Evolutionary conservation across 768 basidiomycete genomes (phyloP).

Genomic region (Leccinum variicolor): DNA sequence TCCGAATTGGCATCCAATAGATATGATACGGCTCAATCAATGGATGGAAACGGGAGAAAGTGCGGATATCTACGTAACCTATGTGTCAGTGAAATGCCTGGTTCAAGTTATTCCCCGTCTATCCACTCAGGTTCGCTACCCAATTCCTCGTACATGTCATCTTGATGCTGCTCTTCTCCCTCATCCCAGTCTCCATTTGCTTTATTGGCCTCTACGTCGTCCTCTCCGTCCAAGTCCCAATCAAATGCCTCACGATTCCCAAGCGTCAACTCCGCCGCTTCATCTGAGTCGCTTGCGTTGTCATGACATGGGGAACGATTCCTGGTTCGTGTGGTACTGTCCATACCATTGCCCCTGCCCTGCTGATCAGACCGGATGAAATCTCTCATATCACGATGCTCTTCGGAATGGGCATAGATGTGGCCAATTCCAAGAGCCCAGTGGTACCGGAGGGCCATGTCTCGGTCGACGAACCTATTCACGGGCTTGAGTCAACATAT

Average conservation of each 20-base stretch:
- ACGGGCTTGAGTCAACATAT: not conserved
- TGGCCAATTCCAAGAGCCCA: not conserved
- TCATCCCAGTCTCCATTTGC: not conserved
- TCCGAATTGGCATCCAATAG: no score
- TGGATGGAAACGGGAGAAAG: no score
- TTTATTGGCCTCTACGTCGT: not conserved
- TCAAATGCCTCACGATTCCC: not conserved
- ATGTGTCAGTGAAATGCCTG: no score
- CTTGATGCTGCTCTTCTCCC: not conserved
- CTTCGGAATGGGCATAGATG: not conserved
- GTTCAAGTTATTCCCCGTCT: not conserved
- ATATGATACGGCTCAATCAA: no score
- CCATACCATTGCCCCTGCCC: not conserved
- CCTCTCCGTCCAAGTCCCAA: not conserved
- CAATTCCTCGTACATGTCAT: not conserved
- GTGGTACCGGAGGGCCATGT: not conserved
- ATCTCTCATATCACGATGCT: not conserved
- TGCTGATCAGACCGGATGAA: not conserved
- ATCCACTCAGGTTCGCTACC: not conserved
- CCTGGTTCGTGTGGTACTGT: not conserved
- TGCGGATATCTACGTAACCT: no score
- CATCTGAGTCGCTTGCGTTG: not conserved
- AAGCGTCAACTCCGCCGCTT: not conserved
- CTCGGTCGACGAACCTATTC: not conserved
- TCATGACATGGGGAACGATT: not conserved